These are phyloP conservation scores for Aurantiochytrium sp. DNA, from an alignment of 108 stramenopile genomes.

Conservation along the genomic window DNA sequence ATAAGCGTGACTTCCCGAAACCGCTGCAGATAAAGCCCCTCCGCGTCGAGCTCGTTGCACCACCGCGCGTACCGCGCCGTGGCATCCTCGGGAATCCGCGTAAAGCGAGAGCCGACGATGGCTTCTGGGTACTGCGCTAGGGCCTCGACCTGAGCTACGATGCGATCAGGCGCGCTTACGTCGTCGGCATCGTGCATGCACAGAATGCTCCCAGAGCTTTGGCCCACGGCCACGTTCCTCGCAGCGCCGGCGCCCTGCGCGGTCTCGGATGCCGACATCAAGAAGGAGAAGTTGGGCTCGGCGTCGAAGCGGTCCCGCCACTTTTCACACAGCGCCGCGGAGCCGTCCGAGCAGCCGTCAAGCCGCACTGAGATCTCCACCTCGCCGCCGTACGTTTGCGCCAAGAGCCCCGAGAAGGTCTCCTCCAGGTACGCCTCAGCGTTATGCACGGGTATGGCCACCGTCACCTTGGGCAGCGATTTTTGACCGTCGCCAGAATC, in stretches of 20 bases:
- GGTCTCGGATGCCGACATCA: not conserved
- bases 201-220: not conserved
- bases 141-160: not conserved
- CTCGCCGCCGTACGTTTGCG: not conserved
- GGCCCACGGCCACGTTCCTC: not conserved
- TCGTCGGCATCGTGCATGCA: conserved; percentile 30
- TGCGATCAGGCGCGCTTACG: not conserved
- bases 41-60: conserved; percentile 72
- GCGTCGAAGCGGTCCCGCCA: not conserved
- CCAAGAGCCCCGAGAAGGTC: not conserved
- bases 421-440: not conserved
- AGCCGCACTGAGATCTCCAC: not conserved
- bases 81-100: conserved; percentile 49
- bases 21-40: conserved; percentile 67
- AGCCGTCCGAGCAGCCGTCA: conserved; percentile 11
- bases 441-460: not conserved
- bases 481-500: not conserved
- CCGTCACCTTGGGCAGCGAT: not conserved
- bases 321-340: not conserved
- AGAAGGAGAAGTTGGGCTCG: not conserved
- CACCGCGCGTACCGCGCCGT: conserved; percentile 81
- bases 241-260: not conserved
- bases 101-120: conserved; percentile 18
- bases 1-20: conserved; percentile 79
- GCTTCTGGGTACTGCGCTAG: not conserved